Percentiles rank a stretch among this genome's conserved stretches.
phyloP scores from a whole-genome alignment of 208 protist genomes.

The Trypanosoma mega region DNA sequence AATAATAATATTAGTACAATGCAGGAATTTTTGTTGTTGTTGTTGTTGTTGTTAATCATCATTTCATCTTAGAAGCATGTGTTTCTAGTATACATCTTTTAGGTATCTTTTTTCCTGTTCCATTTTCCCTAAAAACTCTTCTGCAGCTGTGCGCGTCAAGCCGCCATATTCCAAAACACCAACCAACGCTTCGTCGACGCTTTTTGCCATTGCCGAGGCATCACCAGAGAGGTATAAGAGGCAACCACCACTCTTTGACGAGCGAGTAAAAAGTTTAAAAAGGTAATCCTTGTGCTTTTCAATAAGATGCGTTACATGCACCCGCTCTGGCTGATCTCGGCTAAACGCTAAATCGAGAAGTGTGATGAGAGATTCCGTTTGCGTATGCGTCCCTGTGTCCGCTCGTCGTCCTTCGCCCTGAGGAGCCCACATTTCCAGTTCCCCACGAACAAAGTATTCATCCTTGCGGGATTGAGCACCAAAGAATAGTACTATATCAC shows the following conservation, averaged over 20 bases:
- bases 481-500: slow-evolving; percentile 68
- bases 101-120: slow-evolving; percentile 74
- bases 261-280: slow-evolving; percentile 42
- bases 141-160: slow-evolving; percentile 56
- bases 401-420: slow-evolving; percentile 26
- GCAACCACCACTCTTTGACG: slow-evolving; percentile 32
- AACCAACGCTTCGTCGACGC: slow-evolving; percentile 85
- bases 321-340: slow-evolving; percentile 64
- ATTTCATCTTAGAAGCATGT: too few relatives aligned
- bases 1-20: too few relatives aligned
- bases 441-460: slow-evolving; percentile 67
- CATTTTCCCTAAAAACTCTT: slow-evolving; percentile 75
- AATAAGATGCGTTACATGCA: slow-evolving; percentile 90
- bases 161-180: slow-evolving; percentile 63
- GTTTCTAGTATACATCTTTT: slow-evolving; percentile 92
- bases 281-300: slow-evolving; percentile 65
- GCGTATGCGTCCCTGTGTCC: slow-evolving; percentile 23
- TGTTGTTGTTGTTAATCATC: too few relatives aligned
- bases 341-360: slow-evolving; percentile 85
- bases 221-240: slow-evolving; percentile 91
- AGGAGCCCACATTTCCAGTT: slow-evolving; percentile 48
- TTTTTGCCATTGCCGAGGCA: slow-evolving; percentile 89
- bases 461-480: slow-evolving; percentile 42
- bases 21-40: too few relatives aligned
- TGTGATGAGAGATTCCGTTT: slow-evolving; percentile 42